Evolutionary conservation across 148 eudicot genomes (phyloP).

Genomic region (Cornus controversa): DNA sequence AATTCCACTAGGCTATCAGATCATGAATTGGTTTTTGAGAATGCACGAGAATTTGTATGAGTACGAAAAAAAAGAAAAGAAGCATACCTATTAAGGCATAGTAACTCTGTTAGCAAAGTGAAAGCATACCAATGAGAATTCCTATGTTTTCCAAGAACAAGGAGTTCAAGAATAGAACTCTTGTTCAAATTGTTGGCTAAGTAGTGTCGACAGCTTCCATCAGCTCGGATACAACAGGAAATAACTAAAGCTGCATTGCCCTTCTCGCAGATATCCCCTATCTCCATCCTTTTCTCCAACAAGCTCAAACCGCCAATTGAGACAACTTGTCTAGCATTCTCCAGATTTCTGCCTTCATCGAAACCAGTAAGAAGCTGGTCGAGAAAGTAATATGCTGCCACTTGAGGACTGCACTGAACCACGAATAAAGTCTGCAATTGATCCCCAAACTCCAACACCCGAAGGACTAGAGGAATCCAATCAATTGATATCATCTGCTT

Average conservation of each 20-base stretch:
- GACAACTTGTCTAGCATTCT: conserved; percentile 40
- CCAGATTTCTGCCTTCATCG: conserved; percentile 39
- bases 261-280: conserved; percentile 39
- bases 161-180: conserved; percentile 29
- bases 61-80: not conserved
- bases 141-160: conserved; percentile 18
- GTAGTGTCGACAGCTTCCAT: conserved; percentile 47
- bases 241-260: conserved; percentile 31
- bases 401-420: conserved; percentile 39
- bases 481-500: conserved; percentile 46
- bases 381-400: conserved; percentile 47
- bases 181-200: conserved; percentile 39
- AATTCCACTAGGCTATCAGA: not conserved
- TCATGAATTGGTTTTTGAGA: not conserved
- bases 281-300: conserved; percentile 38
- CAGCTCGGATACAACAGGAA: conserved; percentile 36
- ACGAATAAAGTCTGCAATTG: conserved; percentile 36
- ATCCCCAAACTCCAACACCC: conserved; percentile 49
- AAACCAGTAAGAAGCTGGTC: conserved; percentile 43
- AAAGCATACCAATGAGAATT: conserved; percentile 24
- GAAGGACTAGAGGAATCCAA: conserved; percentile 52
- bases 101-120: conserved; percentile 37
- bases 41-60: not conserved
- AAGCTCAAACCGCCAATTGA: conserved; percentile 43
- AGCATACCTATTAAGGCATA: conserved; percentile 43